Conservation (phyloP, 2,329 filamentous ascomycete genomes). For the Xylariaceae sp. region DNA sequence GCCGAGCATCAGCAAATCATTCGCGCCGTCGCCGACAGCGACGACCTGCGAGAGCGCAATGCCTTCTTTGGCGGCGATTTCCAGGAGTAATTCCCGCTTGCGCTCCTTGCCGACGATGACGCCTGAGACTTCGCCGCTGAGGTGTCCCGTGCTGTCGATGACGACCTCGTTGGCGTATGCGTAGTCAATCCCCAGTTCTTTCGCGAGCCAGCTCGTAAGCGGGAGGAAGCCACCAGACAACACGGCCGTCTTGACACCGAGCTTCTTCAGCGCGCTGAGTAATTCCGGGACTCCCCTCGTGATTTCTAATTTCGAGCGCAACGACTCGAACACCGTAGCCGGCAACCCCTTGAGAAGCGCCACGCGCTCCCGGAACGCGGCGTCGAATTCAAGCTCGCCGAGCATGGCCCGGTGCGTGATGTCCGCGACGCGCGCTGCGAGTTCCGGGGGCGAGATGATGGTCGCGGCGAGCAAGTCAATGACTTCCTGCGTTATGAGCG, state of each 20-base stretch:
- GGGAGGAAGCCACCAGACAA: constrained; percentile 90
- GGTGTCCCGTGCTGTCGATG: constrained; percentile 51
- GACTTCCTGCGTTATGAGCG: constrained; percentile 93
- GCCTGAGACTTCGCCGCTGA: constrained; percentile 71
- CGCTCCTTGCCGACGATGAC: constrained; percentile 72
- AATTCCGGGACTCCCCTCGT: constrained; percentile 77
- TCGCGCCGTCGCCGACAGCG: constrained; percentile 77
- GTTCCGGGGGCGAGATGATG: constrained; percentile 62
- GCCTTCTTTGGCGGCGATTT: constrained; percentile 66
- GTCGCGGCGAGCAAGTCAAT: constrained; percentile 91
- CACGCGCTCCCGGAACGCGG: constrained; percentile 76
- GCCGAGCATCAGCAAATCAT: constrained; percentile 76
- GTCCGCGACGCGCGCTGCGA: constrained; percentile 76
- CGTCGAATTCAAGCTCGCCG: constrained; percentile 88
- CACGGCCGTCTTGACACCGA: constrained; percentile 86
- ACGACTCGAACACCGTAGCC: constrained; percentile 70
- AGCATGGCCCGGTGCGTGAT: constrained; percentile 96
- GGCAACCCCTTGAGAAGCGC: constrained; percentile 77
- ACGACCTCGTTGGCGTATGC: constrained; percentile 83
- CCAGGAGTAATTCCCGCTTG: constrained; percentile 66
- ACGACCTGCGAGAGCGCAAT: constrained; percentile 64
- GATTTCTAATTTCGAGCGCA: constrained; percentile 72
- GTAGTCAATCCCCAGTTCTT: constrained; percentile 77
- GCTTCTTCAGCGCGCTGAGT: constrained; percentile 66
- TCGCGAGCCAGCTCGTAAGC: constrained; percentile 80